These are phyloP conservation scores for Tylopilus sp. DNA, from an alignment of 768 basidiomycete genomes.

Conservation along the genomic window DNA sequence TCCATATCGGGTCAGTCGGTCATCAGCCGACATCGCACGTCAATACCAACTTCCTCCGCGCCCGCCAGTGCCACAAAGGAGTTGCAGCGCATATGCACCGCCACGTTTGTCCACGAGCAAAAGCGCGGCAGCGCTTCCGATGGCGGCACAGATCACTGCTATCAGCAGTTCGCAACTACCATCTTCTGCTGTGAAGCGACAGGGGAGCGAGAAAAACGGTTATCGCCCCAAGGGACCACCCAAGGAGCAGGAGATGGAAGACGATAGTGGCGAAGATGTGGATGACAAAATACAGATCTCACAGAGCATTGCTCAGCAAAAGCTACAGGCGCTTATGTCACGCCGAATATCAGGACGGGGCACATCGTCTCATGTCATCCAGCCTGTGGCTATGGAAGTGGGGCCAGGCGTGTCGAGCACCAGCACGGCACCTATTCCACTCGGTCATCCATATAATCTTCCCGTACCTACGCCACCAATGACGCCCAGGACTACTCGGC, in stretches of 20 bases:
- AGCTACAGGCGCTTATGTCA: conserved; percentile 53
- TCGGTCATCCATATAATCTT: conserved; percentile 69
- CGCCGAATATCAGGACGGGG: conserved; percentile 37
- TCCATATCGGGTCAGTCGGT: conserved; percentile 53
- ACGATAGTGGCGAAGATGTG: conserved; percentile 51
- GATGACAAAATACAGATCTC: conserved; percentile 56
- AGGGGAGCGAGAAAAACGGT: conserved; percentile 33
- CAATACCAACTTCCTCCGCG: conserved; percentile 22
- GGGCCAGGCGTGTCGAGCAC: conserved; percentile 25
- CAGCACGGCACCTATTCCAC: conserved; percentile 51
- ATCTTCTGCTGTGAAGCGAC: conserved; percentile 20
- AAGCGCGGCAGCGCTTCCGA: conserved; percentile 57
- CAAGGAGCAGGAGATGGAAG: conserved; percentile 62
- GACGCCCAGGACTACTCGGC: conserved; percentile 81
- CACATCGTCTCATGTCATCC: conserved; percentile 20
- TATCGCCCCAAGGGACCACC: conserved; percentile 68
- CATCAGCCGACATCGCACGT: conserved; percentile 43
- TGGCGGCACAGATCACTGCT: conserved; percentile 48
- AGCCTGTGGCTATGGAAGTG: conserved; percentile 12
- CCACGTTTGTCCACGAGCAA: conserved; percentile 47
- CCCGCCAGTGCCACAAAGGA: conserved; percentile 26
- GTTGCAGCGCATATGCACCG: conserved; percentile 31
- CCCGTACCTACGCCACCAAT: conserved; percentile 63
- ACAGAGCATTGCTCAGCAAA: conserved; percentile 66
- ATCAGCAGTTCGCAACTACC: conserved; percentile 28